Evolutionary conservation across 192 early-diverging fungal species (phyloP).

Genomic region (Dissophora globulifera): DNA sequence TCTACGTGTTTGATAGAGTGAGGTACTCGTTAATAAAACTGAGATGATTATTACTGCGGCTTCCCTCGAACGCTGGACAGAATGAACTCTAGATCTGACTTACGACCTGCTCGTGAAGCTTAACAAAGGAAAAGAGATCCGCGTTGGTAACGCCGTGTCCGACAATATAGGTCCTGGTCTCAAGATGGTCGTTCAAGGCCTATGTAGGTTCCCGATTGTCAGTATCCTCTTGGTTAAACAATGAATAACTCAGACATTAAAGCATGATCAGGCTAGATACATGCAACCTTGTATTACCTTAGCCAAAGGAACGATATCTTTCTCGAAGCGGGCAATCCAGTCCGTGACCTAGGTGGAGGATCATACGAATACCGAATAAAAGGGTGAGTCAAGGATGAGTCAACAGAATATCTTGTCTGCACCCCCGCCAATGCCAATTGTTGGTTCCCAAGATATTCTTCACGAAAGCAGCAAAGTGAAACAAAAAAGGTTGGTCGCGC

Average conservation of each 20-base stretch:
- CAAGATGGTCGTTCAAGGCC: slow-evolving; percentile 72
- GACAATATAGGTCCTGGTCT: slow-evolving; percentile 72
- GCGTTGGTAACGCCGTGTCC: slow-evolving; percentile 71
- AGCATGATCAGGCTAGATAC: background rate
- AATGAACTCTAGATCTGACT: slow-evolving; percentile 10
- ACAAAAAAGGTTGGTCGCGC: too few species aligned
- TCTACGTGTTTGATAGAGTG: too few species aligned
- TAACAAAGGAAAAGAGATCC: slow-evolving; percentile 74
- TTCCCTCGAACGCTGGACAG: background rate
- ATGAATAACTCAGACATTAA: too few species aligned
- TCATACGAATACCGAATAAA: background rate
- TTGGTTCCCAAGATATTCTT: too few species aligned
- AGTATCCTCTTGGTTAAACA: too few species aligned
- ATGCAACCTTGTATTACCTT: slow-evolving; percentile 19
- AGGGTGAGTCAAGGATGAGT: background rate
- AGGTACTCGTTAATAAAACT: too few species aligned
- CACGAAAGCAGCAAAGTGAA: too few species aligned
- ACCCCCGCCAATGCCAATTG: too few species aligned
- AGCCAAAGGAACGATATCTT: slow-evolving; percentile 37
- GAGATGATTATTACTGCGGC: background rate
- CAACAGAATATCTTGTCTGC: background rate
- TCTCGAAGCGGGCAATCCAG: slow-evolving; percentile 50
- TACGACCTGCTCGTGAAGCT: slow-evolving; percentile 68
- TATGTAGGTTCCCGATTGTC: slow-evolving; percentile 1
- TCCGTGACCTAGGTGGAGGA: slow-evolving; percentile 23